Evolutionary conservation across 306 rosid species (phyloP), one percentile per base, ranked within the genome.

Genomic region (Amphicarpaea edgeworthii): DNA sequence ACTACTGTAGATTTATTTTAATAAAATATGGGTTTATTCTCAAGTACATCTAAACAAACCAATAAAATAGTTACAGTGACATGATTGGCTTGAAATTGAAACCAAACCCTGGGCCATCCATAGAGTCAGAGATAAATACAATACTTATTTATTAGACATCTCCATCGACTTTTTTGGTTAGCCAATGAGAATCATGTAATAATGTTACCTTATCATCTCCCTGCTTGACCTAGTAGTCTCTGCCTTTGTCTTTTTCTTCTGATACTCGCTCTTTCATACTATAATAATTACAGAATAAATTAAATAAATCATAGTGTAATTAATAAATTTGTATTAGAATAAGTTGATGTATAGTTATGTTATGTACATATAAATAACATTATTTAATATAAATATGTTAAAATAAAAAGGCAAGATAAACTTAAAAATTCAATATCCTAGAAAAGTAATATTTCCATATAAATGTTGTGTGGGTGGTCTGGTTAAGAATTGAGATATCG

Each of bases 121-220:
- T 10, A 60, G 70, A 59, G 47, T 65, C 6, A 3, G 60, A 45
- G 60, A 65, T 59, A 59, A 54, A 58, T 26, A 72, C 30, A 64
- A 34, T 7, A n/a, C n/a, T n/a, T n/a, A n/a, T n/a, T n/a, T n/a
- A 34, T 16, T 6, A 15, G 19, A 72, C 40, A 45, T 81, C 78
- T 5, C 60, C 20, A 43, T 85, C 85, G 1, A 73, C 80, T 1
- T 75, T 85, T 81, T 46, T 2, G 1, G 53, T 9, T 28, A 24
- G 1, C 84, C 86, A 70, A 85, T 82, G 58, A 78, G 12, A 73
- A 42, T 78, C 81, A 19, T 63, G 23, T 53, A 81, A 61, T 77
- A 57, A 64, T 75, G 72, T 57, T 24, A 24, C 78, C 70, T 84
- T 72, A 84, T 81, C 85, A 77, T 76, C 82, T 59, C 41, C 34